phyloP scores from a whole-genome alignment of 805 yeast species.

The Starmerella stigmatis region DNA sequence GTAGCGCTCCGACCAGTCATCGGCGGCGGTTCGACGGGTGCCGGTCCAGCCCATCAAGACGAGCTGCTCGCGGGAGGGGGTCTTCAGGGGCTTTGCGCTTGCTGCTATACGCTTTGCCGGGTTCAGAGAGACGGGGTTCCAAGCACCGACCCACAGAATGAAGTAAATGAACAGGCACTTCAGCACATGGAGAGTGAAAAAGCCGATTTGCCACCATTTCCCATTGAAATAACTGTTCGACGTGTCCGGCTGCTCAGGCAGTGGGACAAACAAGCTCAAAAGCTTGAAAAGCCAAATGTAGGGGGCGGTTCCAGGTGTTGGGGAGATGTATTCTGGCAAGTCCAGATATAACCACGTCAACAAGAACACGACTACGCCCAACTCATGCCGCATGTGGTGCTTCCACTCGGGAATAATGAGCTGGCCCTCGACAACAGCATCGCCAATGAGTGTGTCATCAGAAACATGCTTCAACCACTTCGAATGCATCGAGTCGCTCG shows the following conservation, averaged over 20 bases:
- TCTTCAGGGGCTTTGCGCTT: not conserved
- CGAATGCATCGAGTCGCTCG: conserved; percentile 43
- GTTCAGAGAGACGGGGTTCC: conserved; percentile 60
- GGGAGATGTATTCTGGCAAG: conserved; percentile 77
- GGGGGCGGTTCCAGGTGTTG: conserved; percentile 83
- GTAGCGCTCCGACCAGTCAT: conserved; percentile 59
- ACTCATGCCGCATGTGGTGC: conserved; percentile 31
- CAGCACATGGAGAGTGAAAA: conserved; percentile 60
- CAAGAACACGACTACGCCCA: conserved; percentile 25
- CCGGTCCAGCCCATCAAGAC: conserved; percentile 89
- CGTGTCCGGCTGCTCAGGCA: conserved; percentile 34
- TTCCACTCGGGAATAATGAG: conserved; percentile 68
- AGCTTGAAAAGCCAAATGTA: conserved; percentile 45
- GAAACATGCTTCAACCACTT: conserved; percentile 38
- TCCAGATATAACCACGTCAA: conserved; percentile 81
- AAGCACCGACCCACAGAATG: conserved; percentile 54
- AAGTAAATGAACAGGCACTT: conserved; percentile 50
- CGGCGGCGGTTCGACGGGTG: conserved; percentile 57
- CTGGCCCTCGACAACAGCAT: conserved; percentile 81
- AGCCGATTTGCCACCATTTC: conserved; percentile 58
- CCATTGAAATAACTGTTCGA: conserved; percentile 37
- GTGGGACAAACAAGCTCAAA: conserved; percentile 28
- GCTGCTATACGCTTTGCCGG: conserved; percentile 28
- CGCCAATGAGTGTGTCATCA: conserved; percentile 43
- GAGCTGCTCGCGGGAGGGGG: conserved; percentile 43